Base-by-base conservation (phyloP, 202 grass and related monocot species). In the Setaria viridis region DNA sequence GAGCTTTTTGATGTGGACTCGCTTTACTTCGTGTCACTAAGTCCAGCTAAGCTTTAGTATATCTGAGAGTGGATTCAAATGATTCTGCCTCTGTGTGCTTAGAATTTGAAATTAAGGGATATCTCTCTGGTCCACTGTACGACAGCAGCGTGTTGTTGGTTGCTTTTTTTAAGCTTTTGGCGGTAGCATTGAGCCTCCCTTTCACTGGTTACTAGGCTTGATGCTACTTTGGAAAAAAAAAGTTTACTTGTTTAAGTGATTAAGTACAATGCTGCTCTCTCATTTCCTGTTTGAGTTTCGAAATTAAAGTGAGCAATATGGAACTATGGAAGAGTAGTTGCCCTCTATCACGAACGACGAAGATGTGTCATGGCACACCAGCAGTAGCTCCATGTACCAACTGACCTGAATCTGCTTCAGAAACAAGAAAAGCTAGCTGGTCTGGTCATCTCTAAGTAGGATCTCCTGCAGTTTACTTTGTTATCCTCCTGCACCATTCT, bases 121-220 rank as follows among this genome's bases (percentile, higher is more conserved):
- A 67, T 79, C 74, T 79, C n/a, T 67, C 67, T 30, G 42, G 33
- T 69, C 84, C 80, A 62, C 14, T 37, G 80, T 29, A 67, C 3
- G 14, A 19, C 11, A 33, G 51, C 65, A 67, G 60, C 11, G 51
- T 21, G 76, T 56, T 70, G 85, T 5, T 79, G 11, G 11, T 70
- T 71, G 80, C 85, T 83, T 90, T 90, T 80, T 74, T 80, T 83
- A 54, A 86, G 80, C 74, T 79, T 86, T 87, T 54, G 58, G 50
- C 13, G 30, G 49, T 30, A 70, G 20, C 41, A 37, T 4, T 62
- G 10, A 32, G 43, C 42, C 62, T 5, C 1, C 29, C 70, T 82
- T 77, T 80, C 80, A 80, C 76, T 62, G 30, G 20, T 79, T 46
- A 87, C 84, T 78, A 90, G 79, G 88, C 32, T 65, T 53, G 41